Evolutionary conservation across 2,329 filamentous ascomycete genomes (phyloP).

Genomic region (Sclerotinia glacialis): DNA sequence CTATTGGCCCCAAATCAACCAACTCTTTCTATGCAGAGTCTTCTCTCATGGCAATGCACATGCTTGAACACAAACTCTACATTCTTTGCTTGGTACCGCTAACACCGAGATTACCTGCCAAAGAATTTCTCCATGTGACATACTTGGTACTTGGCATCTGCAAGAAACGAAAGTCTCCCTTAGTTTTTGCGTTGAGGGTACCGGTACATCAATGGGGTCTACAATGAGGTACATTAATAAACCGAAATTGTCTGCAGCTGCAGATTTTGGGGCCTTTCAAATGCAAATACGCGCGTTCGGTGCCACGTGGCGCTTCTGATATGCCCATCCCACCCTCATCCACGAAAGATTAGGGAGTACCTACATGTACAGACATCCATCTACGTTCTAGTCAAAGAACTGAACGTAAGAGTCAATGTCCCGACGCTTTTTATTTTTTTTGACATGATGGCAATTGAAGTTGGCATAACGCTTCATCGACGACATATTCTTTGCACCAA

Average conservation of each 20-base stretch:
- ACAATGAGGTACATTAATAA: neutral
- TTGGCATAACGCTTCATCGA: too few species aligned
- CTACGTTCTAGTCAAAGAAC: too few species aligned
- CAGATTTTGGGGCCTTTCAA: neutral
- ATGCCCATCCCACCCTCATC: neutral
- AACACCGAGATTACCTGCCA: neutral
- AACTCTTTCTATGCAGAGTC: neutral
- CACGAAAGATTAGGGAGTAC: neutral
- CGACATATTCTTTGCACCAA: too few species aligned
- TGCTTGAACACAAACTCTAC: too few species aligned
- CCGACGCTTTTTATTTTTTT: too few species aligned
- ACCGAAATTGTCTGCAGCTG: neutral
- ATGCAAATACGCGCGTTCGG: neutral
- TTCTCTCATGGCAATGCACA: neutral
- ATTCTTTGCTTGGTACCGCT: neutral
- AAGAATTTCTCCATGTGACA: neutral
- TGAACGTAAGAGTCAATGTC: too few species aligned
- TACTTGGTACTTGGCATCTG: neutral
- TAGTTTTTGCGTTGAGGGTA: neutral
- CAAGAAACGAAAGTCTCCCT: neutral
- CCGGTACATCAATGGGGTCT: too few species aligned
- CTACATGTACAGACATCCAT: too few species aligned
- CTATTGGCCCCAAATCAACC: neutral
- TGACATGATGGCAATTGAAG: too few species aligned
- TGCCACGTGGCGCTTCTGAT: neutral